Conservation (phyloP, 108 stramenopile species). For the Discostella stelligeroides region DNA sequence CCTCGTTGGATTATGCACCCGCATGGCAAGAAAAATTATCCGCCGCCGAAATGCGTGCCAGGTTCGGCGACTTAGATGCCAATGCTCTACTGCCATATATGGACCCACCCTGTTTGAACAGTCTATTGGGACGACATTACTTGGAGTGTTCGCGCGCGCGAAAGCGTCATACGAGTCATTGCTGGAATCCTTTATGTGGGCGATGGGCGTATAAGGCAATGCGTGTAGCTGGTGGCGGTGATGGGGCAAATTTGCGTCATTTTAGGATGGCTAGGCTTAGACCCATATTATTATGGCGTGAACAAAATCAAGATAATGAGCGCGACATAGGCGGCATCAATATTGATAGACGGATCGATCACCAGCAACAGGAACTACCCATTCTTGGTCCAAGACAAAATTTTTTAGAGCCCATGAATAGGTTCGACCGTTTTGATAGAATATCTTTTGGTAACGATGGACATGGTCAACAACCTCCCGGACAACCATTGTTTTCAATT, state of each 20-base stretch:
- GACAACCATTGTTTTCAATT: background rate
- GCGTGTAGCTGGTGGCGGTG: background rate
- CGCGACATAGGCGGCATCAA: background rate
- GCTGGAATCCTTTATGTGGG: slow-evolving; percentile 90
- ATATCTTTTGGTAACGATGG: too few relatives aligned
- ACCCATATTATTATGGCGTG: too few relatives aligned
- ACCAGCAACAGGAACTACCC: background rate
- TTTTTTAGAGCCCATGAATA: background rate
- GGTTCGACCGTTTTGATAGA: too few relatives aligned
- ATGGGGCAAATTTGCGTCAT: too few relatives aligned
- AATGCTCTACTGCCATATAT: slow-evolving; percentile 61
- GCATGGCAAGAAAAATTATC: slow-evolving; percentile 76
- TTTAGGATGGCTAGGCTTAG: too few relatives aligned
- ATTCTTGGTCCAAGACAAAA: background rate
- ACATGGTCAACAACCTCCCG: too few relatives aligned
- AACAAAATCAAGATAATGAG: too few relatives aligned
- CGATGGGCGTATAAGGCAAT: slow-evolving; percentile 84
- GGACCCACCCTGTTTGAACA: slow-evolving; percentile 74
- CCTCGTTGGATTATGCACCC: slow-evolving; percentile 59
- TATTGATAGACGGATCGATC: background rate
- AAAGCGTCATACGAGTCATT: slow-evolving; percentile 77
- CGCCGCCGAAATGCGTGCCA: slow-evolving; percentile 67
- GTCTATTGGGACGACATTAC: slow-evolving; percentile 70
- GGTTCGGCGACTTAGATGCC: slow-evolving; percentile 74
- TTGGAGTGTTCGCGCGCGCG: slow-evolving; percentile 58